A percentile compares a stretch with the other conserved stretches of the same genome.
Conservation (phyloP, 2,329 filamentous ascomycete species). For the Eutypella sp. region DNA sequence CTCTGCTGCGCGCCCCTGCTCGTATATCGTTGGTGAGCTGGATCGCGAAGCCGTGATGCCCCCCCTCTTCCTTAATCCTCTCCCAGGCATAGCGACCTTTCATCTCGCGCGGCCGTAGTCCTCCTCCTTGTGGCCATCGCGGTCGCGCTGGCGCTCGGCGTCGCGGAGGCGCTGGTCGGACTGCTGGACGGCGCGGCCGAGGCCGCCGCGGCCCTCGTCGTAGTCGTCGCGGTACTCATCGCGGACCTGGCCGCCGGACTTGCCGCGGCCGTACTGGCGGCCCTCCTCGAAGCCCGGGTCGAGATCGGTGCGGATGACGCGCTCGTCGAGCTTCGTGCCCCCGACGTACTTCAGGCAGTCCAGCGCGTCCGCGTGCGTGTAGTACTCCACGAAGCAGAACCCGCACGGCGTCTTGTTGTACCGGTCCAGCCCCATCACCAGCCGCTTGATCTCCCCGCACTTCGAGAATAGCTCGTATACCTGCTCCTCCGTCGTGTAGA, state of each 20-base stretch:
- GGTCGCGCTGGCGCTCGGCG: conserved; percentile 37
- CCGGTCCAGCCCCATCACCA: conserved; percentile 95
- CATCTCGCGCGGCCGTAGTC: conserved; percentile 55
- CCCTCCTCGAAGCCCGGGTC: conserved; percentile 96
- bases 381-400: conserved; percentile 99
- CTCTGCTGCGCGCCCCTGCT: too few species aligned
- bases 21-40: background rate
- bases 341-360: conserved; percentile 99
- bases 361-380: conserved; percentile 92
- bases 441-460: conserved; percentile 95
- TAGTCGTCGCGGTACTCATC: conserved; percentile 98
- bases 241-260: conserved; percentile 92
- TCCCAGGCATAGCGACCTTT: conserved; percentile 6
- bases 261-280: conserved; percentile 90
- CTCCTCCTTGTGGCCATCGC: conserved; percentile 43
- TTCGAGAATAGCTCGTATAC: conserved; percentile 96
- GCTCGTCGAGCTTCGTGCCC: conserved; percentile 95
- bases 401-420: conserved; percentile 98
- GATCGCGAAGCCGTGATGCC: too few species aligned
- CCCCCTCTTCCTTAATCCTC: conserved; percentile 14
- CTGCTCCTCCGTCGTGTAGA: conserved; percentile 98
- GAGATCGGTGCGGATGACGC: conserved; percentile 90
- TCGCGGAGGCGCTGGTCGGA: conserved; percentile 33
- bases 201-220: conserved; percentile 87
- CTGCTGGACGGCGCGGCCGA: conserved; percentile 72